Evolutionary conservation across 1,284 basidiomycete genomes (phyloP).

Genomic region (Apiotrichum mycotoxinovorans): DNA sequence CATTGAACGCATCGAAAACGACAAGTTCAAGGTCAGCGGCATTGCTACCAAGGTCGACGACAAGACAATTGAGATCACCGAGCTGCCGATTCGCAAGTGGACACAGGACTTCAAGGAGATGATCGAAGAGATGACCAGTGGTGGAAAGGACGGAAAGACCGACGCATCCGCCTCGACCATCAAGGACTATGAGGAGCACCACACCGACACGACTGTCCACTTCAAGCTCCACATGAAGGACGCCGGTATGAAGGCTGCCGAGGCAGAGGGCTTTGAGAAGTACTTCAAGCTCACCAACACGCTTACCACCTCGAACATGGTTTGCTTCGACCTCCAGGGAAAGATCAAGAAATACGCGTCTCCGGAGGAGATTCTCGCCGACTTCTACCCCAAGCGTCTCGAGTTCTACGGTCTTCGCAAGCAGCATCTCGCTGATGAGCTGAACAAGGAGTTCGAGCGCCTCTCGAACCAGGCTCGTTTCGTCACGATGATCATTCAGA

Average conservation of each 20-base stretch:
- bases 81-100: conserved; percentile 94
- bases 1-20: conserved; percentile 72
- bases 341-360: conserved; percentile 93
- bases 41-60: conserved; percentile 73
- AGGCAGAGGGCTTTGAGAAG: conserved; percentile 81
- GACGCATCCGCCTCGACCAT: conserved; percentile 62
- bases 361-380: conserved; percentile 88
- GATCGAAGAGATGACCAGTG: conserved; percentile 64
- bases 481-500: conserved; percentile 91
- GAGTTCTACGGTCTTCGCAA: conserved; percentile 94
- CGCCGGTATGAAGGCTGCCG: conserved; percentile 79
- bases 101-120: conserved; percentile 88
- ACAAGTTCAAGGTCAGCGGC: conserved; percentile 85
- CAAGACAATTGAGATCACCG: conserved; percentile 88
- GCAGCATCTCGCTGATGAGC: conserved; percentile 81
- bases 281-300: conserved; percentile 86
- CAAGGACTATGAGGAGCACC: conserved; percentile 92
- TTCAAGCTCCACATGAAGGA: conserved; percentile 77
- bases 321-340: conserved; percentile 92
- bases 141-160: conserved; percentile 25
- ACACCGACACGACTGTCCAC: conserved; percentile 88
- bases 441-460: conserved; percentile 77
- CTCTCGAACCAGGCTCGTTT: conserved; percentile 95
- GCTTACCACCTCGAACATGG: conserved; percentile 93
- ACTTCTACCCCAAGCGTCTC: conserved; percentile 87